These are phyloP conservation scores for Phytophthora quininea DNA, from an alignment of 352 stramenopile genomes.

Conservation along the genomic window DNA sequence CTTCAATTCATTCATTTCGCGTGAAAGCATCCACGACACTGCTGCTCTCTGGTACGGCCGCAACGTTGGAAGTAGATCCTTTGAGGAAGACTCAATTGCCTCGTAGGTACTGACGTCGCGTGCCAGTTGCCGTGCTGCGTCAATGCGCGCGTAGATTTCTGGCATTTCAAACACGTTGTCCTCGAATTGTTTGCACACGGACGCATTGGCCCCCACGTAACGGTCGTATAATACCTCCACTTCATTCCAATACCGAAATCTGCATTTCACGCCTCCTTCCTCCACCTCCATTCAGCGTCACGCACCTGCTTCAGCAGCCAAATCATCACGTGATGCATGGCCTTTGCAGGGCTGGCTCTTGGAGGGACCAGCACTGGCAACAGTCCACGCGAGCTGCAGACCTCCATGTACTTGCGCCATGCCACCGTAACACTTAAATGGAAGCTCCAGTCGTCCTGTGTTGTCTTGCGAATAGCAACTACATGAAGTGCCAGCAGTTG, in stretches of 20 bases:
- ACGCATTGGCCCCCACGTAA: slow-evolving; percentile 26
- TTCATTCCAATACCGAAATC: slow-evolving; percentile 57
- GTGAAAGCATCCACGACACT: slow-evolving; percentile 92
- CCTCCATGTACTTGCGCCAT: slow-evolving; percentile 40
- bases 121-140: slow-evolving; percentile 41
- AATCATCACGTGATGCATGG: slow-evolving; percentile 61
- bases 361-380: slow-evolving; percentile 15
- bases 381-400: slow-evolving; percentile 7
- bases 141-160: slow-evolving; percentile 65
- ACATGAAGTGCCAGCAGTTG: slow-evolving; percentile 50
- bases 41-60: slow-evolving; percentile 97
- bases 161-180: slow-evolving; percentile 47
- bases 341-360: slow-evolving; percentile 7
- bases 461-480: slow-evolving; percentile 8
- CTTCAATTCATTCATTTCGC: slow-evolving; percentile 77
- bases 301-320: slow-evolving; percentile 52
- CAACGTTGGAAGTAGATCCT: slow-evolving; percentile 82
- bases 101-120: slow-evolving; percentile 25
- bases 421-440: slow-evolving; percentile 41
- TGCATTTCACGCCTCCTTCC: slow-evolving; percentile 21
- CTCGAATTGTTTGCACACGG: slow-evolving; percentile 13
- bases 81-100: slow-evolving; percentile 1
- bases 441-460: slow-evolving; percentile 18
- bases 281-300: slow-evolving; percentile 5
- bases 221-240: slow-evolving; percentile 53